These are phyloP conservation scores for Omphalotus guepiniiformis DNA, from an alignment of 768 basidiomycete genomes.

Conservation along the genomic window DNA sequence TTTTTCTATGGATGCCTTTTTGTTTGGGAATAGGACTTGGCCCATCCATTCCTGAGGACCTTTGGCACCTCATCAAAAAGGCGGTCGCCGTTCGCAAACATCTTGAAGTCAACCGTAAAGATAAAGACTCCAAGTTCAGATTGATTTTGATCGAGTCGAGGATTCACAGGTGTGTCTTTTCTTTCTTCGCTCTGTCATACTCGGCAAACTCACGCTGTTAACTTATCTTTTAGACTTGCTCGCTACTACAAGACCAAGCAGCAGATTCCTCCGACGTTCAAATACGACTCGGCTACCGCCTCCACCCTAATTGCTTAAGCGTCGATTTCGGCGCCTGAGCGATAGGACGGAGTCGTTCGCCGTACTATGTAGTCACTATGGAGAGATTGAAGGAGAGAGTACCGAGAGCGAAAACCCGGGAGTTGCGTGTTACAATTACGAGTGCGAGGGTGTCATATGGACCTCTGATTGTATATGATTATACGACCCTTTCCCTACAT, in stretches of 20 bases:
- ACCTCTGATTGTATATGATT: too few relatives aligned
- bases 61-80: slow-evolving; percentile 99
- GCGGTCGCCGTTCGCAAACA: slow-evolving; percentile 99
- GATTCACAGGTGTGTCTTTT: slow-evolving; percentile 64
- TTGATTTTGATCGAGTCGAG: slow-evolving; percentile 98
- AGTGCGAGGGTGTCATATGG: too few relatives aligned
- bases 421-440: too few relatives aligned
- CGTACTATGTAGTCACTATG: too few relatives aligned
- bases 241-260: slow-evolving; percentile 99
- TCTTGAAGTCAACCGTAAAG: slow-evolving; percentile 95
- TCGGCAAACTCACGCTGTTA: background rate
- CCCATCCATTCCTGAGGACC: slow-evolving; percentile 97
- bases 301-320: slow-evolving; percentile 82
- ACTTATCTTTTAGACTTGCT: slow-evolving; percentile 49
- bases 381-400: too few relatives aligned
- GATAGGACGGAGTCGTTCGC: too few relatives aligned
- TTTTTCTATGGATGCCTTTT: slow-evolving; percentile 1
- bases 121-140: slow-evolving; percentile 91
- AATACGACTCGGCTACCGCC: slow-evolving; percentile 95
- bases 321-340: too few relatives aligned
- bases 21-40: slow-evolving; percentile 81
- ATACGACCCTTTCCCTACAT: too few relatives aligned
- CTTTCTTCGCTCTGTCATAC: too few relatives aligned
- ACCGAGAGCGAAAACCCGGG: too few relatives aligned
- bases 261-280: slow-evolving; percentile 97